Base-by-base conservation (phyloP, 2,329 filamentous ascomycete genomes). In the Xylariaceae sp. region DNA sequence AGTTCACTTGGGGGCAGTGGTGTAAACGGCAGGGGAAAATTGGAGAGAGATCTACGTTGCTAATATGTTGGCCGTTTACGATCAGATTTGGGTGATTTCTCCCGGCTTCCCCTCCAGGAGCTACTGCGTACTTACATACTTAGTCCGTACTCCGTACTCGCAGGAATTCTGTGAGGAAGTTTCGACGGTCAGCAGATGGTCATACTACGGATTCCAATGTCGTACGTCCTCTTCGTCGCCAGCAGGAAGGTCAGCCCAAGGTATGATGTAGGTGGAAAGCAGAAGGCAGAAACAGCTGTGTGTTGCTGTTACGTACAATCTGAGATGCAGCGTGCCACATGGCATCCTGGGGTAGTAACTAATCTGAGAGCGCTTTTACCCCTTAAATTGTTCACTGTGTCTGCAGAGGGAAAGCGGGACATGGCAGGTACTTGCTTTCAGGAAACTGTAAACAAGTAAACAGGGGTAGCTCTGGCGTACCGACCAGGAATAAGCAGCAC, bases 291-390 rank as follows among this genome's bases (percentile, higher is more conserved):
- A n/a, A n/a, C 42, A 13, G 13, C 10, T 15, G 5, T 6, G 11
- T n/a, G 13, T 45, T n/a, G 42, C 42, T 45, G 42, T n/a, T 45
- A n/a, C 13, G 13, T 45, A 45, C 37, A 45, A 45, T 45, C 42
- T 15, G 42, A 45, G 42, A 18, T 44, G 52, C 47, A 60, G 56
- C 17, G 51, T 60, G 51, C 60, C 60, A 57, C 55, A 60, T 62
- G 58, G 57, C 54, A 50, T 55, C 34, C 23, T 30, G 11, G 35
- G 44, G 15, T 49, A 42, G 23, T 17, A 10, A 17, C 17, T 51
- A 51, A 54, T 49, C 39, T 59, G 64, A 58, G 62, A 58, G 62
- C 11, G 11, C 37, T 9, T 42, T 39, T 52, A 51, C 51, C 56
- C 53, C 49, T 53, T 52, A 49, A 49, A 45, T 35, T 9, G 44